Percentiles rank a stretch among this genome's conserved stretches.
phyloP scores from a whole-genome alignment of 257 asterid species.

The Lantana camara region DNA sequence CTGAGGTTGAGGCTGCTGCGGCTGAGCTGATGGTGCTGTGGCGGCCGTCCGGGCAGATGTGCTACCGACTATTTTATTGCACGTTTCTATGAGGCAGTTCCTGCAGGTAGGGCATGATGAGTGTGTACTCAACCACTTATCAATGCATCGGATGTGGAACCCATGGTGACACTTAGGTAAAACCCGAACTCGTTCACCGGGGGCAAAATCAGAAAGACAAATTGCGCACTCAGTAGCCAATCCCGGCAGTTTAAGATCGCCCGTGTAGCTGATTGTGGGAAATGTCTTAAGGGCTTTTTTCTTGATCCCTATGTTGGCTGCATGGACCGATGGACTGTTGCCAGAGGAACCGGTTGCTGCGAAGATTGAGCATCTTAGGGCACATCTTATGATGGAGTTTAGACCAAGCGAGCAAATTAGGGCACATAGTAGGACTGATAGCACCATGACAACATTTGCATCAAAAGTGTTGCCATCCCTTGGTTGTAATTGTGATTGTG shows the following conservation, averaged over 20 bases:
- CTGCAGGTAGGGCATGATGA: conserved; percentile 65
- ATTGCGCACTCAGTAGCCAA: conserved; percentile 52
- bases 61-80: conserved; percentile 43
- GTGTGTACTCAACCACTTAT: conserved; percentile 52
- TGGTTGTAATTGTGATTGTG: not conserved
- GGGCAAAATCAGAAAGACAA: conserved; percentile 47
- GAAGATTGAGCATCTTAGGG: conserved; percentile 47
- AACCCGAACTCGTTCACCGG: conserved; percentile 45
- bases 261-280: conserved; percentile 39
- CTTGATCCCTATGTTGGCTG: conserved; percentile 51
- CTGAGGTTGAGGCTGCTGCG: not conserved
- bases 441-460: conserved; percentile 58
- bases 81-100: conserved; percentile 52
- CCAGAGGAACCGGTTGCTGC: conserved; percentile 21
- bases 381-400: conserved; percentile 57
- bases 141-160: conserved; percentile 56
- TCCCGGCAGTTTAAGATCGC: conserved; percentile 39
- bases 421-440: conserved; percentile 62
- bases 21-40: conserved; percentile 5
- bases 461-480: conserved; percentile 41
- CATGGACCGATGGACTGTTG: conserved; percentile 13
- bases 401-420: conserved; percentile 60
- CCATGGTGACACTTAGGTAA: conserved; percentile 57
- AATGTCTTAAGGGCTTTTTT: conserved; percentile 56
- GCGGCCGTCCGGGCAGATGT: not conserved